Conservation (phyloP, 208 protist genomes). For the Wallacemonas collosoma region DNA sequence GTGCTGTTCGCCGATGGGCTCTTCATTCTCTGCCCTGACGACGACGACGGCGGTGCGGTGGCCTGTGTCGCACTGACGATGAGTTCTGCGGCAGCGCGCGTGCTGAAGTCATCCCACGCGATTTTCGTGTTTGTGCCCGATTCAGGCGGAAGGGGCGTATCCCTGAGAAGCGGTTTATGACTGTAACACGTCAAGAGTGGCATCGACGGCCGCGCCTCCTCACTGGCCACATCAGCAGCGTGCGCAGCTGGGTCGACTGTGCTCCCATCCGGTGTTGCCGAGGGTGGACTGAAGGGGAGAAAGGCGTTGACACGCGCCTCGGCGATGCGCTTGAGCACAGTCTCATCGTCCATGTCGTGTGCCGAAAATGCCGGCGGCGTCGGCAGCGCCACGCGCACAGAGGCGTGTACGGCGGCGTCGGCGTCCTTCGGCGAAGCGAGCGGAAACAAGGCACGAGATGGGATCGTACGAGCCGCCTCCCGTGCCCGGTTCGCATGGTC, state of each 20-base stretch:
- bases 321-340: constrained; percentile 34
- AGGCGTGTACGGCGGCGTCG: neutral
- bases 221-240: neutral
- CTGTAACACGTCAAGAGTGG: constrained; percentile 20
- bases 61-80: constrained; percentile 6
- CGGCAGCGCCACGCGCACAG: constrained; percentile 7
- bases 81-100: constrained; percentile 30
- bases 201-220: constrained; percentile 1
- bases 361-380: constrained; percentile 26
- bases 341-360: constrained; percentile 42
- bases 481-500: too few species aligned
- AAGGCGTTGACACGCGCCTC: constrained; percentile 45
- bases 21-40: neutral
- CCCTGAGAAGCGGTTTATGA: constrained; percentile 38
- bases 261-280: neutral
- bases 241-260: neutral
- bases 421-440: neutral
- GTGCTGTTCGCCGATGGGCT: neutral
- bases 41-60: neutral
- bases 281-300: constrained; percentile 22
- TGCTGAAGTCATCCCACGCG: constrained; percentile 50
- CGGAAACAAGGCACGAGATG: constrained; percentile 18
- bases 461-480: constrained; percentile 7
- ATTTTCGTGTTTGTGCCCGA: constrained; percentile 34
- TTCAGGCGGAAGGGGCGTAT: constrained; percentile 52